phyloP scores from a whole-genome alignment of 495 filamentous ascomycete species.

The Tuber calosporum region DNA sequence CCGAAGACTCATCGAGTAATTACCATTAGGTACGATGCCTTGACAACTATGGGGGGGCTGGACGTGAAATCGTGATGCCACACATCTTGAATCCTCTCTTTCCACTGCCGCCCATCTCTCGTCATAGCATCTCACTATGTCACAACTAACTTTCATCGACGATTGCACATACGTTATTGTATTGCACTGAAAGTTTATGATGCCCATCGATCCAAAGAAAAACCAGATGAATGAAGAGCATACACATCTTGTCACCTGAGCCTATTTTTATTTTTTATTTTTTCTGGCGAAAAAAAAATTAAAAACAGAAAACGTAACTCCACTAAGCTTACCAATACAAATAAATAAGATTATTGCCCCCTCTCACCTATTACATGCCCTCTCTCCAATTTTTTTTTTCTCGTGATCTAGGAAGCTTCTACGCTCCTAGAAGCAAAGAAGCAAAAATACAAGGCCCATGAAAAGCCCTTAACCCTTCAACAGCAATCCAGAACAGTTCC shows the following conservation, averaged over 20 bases:
- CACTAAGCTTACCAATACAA: constrained; percentile 3
- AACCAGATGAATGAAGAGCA: not conserved
- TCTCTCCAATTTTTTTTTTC: not conserved
- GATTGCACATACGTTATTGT: not conserved
- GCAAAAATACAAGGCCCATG: not conserved
- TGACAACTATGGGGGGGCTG: not conserved
- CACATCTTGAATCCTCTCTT: not conserved
- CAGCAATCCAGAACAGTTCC: not conserved
- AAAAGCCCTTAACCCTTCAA: not conserved
- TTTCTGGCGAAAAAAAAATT: not conserved
- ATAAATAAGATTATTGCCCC: not conserved
- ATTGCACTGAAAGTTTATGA: not conserved
- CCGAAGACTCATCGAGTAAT: not conserved
- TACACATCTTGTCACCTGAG: not conserved
- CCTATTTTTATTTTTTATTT: not conserved
- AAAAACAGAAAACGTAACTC: not conserved
- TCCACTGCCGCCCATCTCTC: not conserved
- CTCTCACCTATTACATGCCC: not conserved
- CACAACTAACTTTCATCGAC: not conserved
- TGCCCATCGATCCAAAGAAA: not conserved
- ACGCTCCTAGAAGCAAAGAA: not conserved
- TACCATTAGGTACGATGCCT: not conserved
- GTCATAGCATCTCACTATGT: not conserved
- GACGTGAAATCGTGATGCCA: not conserved
- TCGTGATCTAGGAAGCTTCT: not conserved